These are phyloP conservation scores for Pseudogymnoascus sp. DNA, from an alignment of 2,329 filamentous ascomycete genomes.

Conservation along the genomic window DNA sequence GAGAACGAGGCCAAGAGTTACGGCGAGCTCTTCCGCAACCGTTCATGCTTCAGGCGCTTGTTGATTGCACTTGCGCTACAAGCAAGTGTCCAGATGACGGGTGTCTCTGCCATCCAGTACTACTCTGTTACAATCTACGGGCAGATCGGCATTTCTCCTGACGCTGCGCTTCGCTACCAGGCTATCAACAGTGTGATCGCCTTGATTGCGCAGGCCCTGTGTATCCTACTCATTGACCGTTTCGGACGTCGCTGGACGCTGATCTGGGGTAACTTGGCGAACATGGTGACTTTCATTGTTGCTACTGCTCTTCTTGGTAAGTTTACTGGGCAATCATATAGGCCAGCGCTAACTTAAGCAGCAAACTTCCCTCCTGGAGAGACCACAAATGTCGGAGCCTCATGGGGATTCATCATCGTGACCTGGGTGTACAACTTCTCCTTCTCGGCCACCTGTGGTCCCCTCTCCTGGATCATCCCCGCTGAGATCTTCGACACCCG, in stretches of 20 bases:
- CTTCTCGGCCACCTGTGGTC: constrained; percentile 64
- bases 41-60: constrained; percentile 53
- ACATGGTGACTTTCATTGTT: constrained; percentile 65
- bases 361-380: constrained; percentile 50
- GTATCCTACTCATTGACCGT: constrained; percentile 56
- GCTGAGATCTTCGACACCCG: constrained; percentile 73
- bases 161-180: constrained; percentile 54
- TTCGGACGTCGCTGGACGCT: constrained; percentile 65
- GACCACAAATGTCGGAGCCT: constrained; percentile 44
- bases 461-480: constrained; percentile 54
- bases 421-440: constrained; percentile 78
- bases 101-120: constrained; percentile 57
- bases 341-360: constrained; percentile 13
- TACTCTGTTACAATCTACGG: constrained; percentile 50
- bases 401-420: constrained; percentile 67
- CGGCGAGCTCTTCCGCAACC: constrained; percentile 50
- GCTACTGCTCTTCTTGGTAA: constrained; percentile 43
- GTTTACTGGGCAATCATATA: constrained; percentile 9
- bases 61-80: constrained; percentile 54
- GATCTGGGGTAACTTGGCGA: constrained; percentile 63
- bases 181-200: constrained; percentile 58
- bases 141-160: constrained; percentile 49
- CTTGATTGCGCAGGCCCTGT: constrained; percentile 49
- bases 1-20: constrained; percentile 57
- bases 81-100: constrained; percentile 59